Evolutionary conservation across 257 asterid species (phyloP).

Genomic region (Solanum acaule): DNA sequence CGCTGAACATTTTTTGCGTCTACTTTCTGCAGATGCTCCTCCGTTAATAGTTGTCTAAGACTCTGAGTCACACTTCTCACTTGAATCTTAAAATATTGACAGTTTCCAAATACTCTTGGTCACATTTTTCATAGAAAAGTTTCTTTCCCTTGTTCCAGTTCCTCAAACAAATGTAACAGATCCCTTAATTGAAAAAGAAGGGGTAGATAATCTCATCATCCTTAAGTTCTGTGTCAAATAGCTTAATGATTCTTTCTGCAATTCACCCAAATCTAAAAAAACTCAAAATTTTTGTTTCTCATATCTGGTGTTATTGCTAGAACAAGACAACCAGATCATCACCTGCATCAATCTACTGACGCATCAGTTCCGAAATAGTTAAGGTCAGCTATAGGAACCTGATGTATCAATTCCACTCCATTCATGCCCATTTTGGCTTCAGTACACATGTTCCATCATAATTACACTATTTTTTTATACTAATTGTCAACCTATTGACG

Average conservation of each 20-base stretch:
- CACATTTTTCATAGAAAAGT: neutral
- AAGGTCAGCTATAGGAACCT: neutral
- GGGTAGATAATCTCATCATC: neutral
- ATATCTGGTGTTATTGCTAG: neutral
- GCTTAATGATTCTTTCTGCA: neutral
- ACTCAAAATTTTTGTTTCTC: neutral
- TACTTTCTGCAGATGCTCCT: neutral
- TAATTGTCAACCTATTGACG: neutral
- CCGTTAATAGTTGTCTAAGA: neutral
- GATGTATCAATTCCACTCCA: neutral
- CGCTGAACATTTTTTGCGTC: neutral
- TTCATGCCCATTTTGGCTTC: neutral
- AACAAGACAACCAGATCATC: neutral
- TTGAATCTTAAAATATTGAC: neutral
- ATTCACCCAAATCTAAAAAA: neutral
- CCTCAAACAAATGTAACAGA: neutral
- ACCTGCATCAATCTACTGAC: neutral
- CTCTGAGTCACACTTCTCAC: neutral
- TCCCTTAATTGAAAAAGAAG: neutral
- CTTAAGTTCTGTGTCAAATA: neutral
- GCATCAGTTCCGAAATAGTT: neutral
- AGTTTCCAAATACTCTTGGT: neutral
- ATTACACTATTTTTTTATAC: neutral
- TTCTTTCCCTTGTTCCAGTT: neutral
- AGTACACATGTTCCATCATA: neutral